Evolutionary conservation across 176 grass and related monocot genomes (phyloP).

Genomic region (bread wheat (Triticum aestivum)): IWGSC_CS_RefSeq_v2.1 NC_057810.1:612617975-612618474

Average conservation of each 20-base stretch:
- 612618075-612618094: conserved; percentile 90
- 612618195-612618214: conserved; percentile 92
- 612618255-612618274: conserved; percentile 80
- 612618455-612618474: conserved; percentile 91
- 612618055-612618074: not conserved
- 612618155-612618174: conserved; percentile 78
- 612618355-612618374: not conserved
- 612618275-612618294: conserved; percentile 13
- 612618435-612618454: conserved; percentile 98
- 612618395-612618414: conserved; percentile 98
- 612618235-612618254: conserved; percentile 98
- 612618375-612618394: conserved; percentile 77
- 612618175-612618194: conserved; percentile 84
- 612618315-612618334: not conserved
- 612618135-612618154: conserved; percentile 99
- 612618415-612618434: conserved; percentile 97
- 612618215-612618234: conserved; percentile 95
- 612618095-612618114: conserved; percentile 99
- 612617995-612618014: not conserved
- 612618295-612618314: conserved; percentile 19
- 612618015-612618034: not conserved
- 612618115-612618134: conserved; percentile 87
- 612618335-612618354: not conserved
- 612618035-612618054: not conserved
- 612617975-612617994: not conserved